Conservation (phyloP, 768 basidiomycete species). For the Crucibulum laeve region DNA sequence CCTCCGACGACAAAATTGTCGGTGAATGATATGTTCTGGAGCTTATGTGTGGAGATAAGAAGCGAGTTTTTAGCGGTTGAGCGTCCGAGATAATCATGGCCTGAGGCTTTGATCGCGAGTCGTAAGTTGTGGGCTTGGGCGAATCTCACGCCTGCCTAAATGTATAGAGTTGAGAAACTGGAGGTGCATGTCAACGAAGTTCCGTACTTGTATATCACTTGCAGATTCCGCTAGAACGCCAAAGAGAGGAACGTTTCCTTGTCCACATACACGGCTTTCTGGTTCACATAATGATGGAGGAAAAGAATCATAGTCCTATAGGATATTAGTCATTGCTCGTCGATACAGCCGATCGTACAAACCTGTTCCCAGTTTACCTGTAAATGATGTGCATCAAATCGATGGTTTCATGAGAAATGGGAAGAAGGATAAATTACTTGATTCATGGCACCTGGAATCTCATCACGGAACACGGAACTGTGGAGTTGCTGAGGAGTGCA, state of each 20-base stretch:
- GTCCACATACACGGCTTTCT: conserved; percentile 18
- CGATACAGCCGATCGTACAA: not conserved
- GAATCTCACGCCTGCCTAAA: not conserved
- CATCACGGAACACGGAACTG: conserved; percentile 13
- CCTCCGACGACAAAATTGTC: conserved; percentile 1
- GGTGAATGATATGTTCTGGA: conserved; percentile 18
- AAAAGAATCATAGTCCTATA: conserved; percentile 18
- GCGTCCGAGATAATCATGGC: conserved; percentile 29
- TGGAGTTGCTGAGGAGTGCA: conserved; percentile 8
- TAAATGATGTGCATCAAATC: not conserved
- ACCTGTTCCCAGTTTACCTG: conserved; percentile 12
- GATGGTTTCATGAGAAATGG: not conserved
- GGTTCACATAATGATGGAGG: conserved; percentile 21
- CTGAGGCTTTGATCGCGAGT: conserved; percentile 15
- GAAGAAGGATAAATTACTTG: conserved; percentile 5
- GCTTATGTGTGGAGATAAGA: conserved; percentile 20
- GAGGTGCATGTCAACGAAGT: not conserved
- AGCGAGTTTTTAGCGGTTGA: conserved; percentile 26
- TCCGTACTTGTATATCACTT: conserved; percentile 22
- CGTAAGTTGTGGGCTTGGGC: conserved; percentile 6
- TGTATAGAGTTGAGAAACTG: not conserved
- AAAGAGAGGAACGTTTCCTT: conserved; percentile 25
- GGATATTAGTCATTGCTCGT: not conserved
- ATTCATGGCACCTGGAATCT: conserved; percentile 15
- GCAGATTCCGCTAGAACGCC: conserved; percentile 22